These are phyloP conservation scores for Tolypocladium tundrense DNA, from an alignment of 2,329 filamentous ascomycete genomes.

Conservation along the genomic window DNA sequence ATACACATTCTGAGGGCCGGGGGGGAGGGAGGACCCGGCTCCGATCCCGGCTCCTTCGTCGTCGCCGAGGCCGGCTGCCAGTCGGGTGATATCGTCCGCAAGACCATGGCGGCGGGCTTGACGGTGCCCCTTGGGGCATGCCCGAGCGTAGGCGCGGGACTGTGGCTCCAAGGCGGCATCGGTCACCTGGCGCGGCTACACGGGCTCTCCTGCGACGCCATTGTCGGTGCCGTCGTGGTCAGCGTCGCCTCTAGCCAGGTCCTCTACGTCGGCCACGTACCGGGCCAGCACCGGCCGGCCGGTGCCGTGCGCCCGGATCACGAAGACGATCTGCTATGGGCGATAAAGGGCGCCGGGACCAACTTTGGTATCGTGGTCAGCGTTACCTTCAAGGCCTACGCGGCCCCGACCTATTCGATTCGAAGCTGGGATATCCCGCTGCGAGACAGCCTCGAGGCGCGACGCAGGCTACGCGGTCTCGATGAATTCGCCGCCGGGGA, in stretches of 20 bases:
- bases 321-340: conserved; percentile 45
- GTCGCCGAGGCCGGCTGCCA: too few species aligned
- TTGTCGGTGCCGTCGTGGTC: conserved; percentile 50
- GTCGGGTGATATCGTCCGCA: too few species aligned
- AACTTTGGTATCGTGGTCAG: conserved; percentile 49
- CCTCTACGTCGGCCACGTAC: conserved; percentile 35
- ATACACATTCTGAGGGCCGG: conserved; percentile 33
- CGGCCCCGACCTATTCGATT: conserved; percentile 27
- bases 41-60: too few species aligned
- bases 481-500: too few species aligned
- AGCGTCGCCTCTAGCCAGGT: conserved; percentile 35
- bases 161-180: conserved; percentile 57
- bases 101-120: conserved; percentile 13
- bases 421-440: conserved; percentile 31
- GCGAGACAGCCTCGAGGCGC: conserved; percentile 4
- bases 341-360: conserved; percentile 46
- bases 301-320: conserved; percentile 30
- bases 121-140: conserved; percentile 50
- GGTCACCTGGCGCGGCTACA: conserved; percentile 45
- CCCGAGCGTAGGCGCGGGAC: conserved; percentile 51
- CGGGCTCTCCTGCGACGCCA: conserved; percentile 48
- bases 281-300: too few species aligned
- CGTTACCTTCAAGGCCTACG: conserved; percentile 37
- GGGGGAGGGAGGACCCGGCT: too few species aligned
- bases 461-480: too few species aligned